Conservation (phyloP, 257 asterid genomes). For the Coffea eugenioides region DNA sequence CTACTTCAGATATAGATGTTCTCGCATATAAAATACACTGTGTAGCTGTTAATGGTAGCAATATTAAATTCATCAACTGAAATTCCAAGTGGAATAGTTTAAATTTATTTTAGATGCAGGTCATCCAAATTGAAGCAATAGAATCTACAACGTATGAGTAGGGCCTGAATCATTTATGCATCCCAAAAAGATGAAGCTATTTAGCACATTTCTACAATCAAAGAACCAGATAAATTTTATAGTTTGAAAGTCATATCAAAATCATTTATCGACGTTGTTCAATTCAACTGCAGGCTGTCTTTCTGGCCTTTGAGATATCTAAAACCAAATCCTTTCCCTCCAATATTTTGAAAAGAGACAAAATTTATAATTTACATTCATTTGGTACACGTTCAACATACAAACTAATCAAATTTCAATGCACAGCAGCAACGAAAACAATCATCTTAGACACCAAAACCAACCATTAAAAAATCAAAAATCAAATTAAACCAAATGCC, state of each 20-base stretch:
- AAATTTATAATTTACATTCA: background rate
- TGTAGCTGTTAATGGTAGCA: background rate
- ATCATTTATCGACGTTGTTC: background rate
- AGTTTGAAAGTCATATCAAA: background rate
- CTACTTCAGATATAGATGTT: background rate
- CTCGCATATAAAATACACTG: background rate
- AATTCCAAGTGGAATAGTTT: background rate
- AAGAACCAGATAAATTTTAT: background rate
- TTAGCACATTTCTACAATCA: background rate
- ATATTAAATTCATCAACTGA: background rate
- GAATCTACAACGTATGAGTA: background rate
- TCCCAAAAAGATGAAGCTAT: background rate
- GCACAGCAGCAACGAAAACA: too few species aligned
- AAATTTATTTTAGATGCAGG: background rate
- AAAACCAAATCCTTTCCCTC: background rate
- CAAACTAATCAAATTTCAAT: background rate
- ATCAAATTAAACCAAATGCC: background rate
- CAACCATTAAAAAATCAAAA: background rate
- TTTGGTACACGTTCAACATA: background rate
- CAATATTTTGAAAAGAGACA: background rate
- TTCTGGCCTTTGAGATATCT: background rate
- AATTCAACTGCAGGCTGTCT: background rate
- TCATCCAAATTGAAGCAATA: background rate
- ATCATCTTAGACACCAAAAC: background rate
- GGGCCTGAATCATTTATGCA: background rate